These are phyloP conservation scores for Trichoderma sp. DNA, from an alignment of 2,329 filamentous ascomycete species.

Conservation along the genomic window DNA sequence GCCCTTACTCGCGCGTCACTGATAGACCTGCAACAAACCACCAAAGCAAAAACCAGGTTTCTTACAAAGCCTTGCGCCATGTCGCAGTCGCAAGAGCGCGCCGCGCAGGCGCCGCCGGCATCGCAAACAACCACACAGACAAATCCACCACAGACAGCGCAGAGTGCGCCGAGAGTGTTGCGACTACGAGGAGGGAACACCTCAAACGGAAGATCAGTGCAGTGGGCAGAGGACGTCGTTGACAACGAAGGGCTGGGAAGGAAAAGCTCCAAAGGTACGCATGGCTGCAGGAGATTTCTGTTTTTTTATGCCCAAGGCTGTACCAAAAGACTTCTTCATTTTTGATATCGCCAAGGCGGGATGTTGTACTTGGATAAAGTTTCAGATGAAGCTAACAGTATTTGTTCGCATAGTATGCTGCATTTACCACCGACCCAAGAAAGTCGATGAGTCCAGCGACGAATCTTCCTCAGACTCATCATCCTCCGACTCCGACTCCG, in stretches of 20 bases:
- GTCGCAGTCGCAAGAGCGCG: constrained; percentile 37
- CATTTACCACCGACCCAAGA: constrained; percentile 89
- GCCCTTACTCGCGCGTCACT: background rate
- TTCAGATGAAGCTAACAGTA: background rate
- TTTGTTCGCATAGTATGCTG: constrained; percentile 74
- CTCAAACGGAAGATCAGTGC: constrained; percentile 63
- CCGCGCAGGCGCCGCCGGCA: constrained; percentile 34
- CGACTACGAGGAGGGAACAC: constrained; percentile 54
- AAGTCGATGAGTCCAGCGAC: constrained; percentile 78
- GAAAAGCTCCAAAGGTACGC: constrained; percentile 93
- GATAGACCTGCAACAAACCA: background rate
- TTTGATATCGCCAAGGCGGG: background rate
- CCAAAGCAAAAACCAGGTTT: background rate
- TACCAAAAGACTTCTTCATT: background rate
- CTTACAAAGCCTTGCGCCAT: constrained; percentile 27
- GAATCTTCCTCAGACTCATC: constrained; percentile 56
- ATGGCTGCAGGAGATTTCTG: constrained; percentile 29
- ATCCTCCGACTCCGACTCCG: constrained; percentile 57
- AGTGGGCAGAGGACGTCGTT: constrained; percentile 90
- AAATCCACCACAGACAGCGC: constrained; percentile 33
- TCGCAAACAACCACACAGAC: constrained; percentile 40
- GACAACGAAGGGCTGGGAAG: constrained; percentile 94
- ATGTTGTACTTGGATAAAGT: background rate
- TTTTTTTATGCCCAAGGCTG: background rate
- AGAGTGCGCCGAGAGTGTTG: constrained; percentile 45